phyloP scores from a whole-genome alignment of 345 rosid species.

The Trapa incisa region DNA sequence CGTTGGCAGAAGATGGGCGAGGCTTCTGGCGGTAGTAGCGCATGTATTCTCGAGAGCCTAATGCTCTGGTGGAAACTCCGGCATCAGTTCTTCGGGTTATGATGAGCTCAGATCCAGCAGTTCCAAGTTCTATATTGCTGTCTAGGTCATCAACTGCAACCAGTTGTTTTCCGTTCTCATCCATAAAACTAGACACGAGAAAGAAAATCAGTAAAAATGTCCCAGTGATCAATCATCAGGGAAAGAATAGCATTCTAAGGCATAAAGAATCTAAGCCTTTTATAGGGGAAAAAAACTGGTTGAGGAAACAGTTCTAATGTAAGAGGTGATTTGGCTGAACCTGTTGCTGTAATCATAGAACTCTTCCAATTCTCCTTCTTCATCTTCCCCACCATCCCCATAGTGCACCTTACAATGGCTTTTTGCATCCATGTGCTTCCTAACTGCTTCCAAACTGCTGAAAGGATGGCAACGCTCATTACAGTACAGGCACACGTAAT shows the following conservation, averaged over 20 bases:
- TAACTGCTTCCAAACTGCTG: slow-evolving; percentile 79
- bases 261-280: not conserved
- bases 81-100: slow-evolving; percentile 45
- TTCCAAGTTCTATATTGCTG: slow-evolving; percentile 45
- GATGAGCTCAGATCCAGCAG: slow-evolving; percentile 77
- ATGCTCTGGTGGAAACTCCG: slow-evolving; percentile 38
- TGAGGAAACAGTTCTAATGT: not conserved
- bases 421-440: slow-evolving; percentile 94
- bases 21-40: slow-evolving; percentile 91
- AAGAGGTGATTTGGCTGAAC: slow-evolving; percentile 16
- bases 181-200: slow-evolving; percentile 48
- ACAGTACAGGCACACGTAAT: slow-evolving; percentile 84
- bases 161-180: slow-evolving; percentile 64
- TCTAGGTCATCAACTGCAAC: slow-evolving; percentile 44
- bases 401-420: slow-evolving; percentile 88
- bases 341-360: slow-evolving; percentile 95
- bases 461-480: slow-evolving; percentile 66
- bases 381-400: slow-evolving; percentile 82
- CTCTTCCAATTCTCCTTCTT: slow-evolving; percentile 88
- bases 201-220: slow-evolving; percentile 3
- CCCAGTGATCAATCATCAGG: not conserved
- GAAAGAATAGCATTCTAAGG: not conserved
- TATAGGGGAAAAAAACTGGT: not conserved
- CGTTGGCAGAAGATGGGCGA: slow-evolving; percentile 49
- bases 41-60: slow-evolving; percentile 82